Conservation (phyloP, 2,329 filamentous ascomycete genomes). For the Trichoderma afroharzianum region DNA sequence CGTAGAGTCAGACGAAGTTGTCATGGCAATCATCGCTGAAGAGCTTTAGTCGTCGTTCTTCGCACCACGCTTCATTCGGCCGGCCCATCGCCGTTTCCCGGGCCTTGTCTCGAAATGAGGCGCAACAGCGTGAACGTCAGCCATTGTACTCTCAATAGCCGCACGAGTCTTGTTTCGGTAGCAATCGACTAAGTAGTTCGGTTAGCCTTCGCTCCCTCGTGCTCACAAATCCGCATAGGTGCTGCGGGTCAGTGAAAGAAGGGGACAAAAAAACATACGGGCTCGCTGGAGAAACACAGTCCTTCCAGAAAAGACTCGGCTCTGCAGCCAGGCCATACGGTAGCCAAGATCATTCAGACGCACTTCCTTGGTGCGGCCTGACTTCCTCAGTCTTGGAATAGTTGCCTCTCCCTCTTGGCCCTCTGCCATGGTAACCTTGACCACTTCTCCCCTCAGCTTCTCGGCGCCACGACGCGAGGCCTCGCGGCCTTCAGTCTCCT, state of each 20-base stretch:
- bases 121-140: constrained; percentile 69
- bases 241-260: background rate
- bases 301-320: constrained; percentile 81
- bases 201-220: background rate
- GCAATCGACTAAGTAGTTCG: constrained; percentile 66
- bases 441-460: constrained; percentile 39
- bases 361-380: constrained; percentile 75
- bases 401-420: constrained; percentile 70
- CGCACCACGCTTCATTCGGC: constrained; percentile 45
- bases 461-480: constrained; percentile 35
- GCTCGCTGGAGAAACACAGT: constrained; percentile 88
- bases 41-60: constrained; percentile 28
- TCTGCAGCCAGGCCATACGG: constrained; percentile 95
- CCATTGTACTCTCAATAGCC: constrained; percentile 73
- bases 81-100: constrained; percentile 74
- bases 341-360: constrained; percentile 89
- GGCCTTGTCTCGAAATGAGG: constrained; percentile 86
- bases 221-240: background rate
- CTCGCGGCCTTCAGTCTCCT: constrained; percentile 48
- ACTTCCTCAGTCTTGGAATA: constrained; percentile 69
- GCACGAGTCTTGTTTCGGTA: constrained; percentile 89
- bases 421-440: constrained; percentile 62
- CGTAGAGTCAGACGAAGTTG: background rate
- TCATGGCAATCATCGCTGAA: background rate
- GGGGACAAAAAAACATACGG: constrained; percentile 58